phyloP scores from a whole-genome alignment of 768 basidiomycete genomes.

The Chalciporus sphaerocephalus region DNA sequence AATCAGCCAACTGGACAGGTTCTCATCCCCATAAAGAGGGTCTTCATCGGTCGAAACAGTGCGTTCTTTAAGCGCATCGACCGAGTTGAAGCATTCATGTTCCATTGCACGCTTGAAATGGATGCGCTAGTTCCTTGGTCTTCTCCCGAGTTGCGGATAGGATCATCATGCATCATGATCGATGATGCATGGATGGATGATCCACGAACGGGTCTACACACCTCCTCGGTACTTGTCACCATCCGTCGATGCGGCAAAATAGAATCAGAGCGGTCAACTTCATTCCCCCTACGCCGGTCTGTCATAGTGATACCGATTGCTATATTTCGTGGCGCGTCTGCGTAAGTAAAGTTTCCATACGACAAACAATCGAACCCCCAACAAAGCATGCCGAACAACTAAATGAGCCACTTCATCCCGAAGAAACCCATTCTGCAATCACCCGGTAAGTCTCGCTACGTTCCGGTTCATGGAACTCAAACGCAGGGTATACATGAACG shows the following conservation, averaged over 20 bases:
- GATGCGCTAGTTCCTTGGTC: constrained; percentile 10
- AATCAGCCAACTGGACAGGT: constrained; percentile 17
- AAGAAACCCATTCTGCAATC: constrained; percentile 42
- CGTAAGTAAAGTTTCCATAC: constrained; percentile 6
- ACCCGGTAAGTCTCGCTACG: constrained; percentile 41
- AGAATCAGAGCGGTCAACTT: constrained; percentile 7
- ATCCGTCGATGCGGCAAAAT: constrained; percentile 14
- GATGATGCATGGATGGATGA: too few species aligned
- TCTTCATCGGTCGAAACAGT: constrained; percentile 16
- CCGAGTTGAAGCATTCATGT: constrained; percentile 11
- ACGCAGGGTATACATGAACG: constrained; percentile 42
- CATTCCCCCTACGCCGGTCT: constrained; percentile 12
- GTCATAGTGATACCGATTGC: constrained; percentile 14
- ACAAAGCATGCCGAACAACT: constrained; percentile 18
- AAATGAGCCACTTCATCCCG: constrained; percentile 24
- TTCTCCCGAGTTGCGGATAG: constrained; percentile 1
- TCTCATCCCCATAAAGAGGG: constrained; percentile 17
- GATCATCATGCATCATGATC: constrained; percentile 1
- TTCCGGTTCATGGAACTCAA: constrained; percentile 52
- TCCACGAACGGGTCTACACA: constrained; percentile 6
- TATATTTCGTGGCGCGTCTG: constrained; percentile 6
- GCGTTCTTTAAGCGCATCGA: constrained; percentile 22
- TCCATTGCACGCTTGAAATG: constrained; percentile 5
- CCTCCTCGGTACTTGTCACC: constrained; percentile 2
- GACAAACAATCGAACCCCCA: constrained; percentile 2